These are phyloP conservation scores for Fraxinus sp. DNA, from an alignment of 305 asterid species.

Conservation along the genomic window DNA sequence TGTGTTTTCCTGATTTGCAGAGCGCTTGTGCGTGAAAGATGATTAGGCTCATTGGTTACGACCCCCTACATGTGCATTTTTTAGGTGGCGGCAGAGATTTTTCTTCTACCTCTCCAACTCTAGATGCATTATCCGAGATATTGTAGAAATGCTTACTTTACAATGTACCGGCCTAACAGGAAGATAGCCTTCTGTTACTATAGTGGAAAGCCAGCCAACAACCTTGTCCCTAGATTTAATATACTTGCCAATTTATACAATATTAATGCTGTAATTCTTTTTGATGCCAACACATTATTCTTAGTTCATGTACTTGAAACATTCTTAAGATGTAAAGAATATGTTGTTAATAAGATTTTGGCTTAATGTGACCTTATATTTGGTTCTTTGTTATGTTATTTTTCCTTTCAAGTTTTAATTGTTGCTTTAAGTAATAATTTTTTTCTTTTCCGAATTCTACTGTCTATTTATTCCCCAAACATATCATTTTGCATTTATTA, in stretches of 20 bases:
- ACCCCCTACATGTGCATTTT: constrained; percentile 9
- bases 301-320: constrained; percentile 1
- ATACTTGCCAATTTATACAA: constrained; percentile 19
- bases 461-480: background rate
- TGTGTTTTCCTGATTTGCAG: constrained; percentile 34
- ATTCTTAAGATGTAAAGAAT: background rate
- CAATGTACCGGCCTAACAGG: constrained; percentile 4
- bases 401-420: background rate
- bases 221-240: constrained; percentile 2
- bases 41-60: constrained; percentile 22
- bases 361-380: background rate
- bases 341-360: constrained; percentile 4
- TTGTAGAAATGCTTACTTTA: constrained; percentile 3
- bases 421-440: background rate
- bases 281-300: constrained; percentile 18
- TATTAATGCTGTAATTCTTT: constrained; percentile 23
- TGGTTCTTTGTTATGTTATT: background rate
- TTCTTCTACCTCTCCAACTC: constrained; percentile 21
- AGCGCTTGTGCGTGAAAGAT: constrained; percentile 55
- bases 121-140: constrained; percentile 13
- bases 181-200: constrained; percentile 11
- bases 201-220: constrained; percentile 4
- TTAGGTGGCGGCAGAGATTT: constrained; percentile 24
- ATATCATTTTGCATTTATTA: background rate
- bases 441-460: background rate